phyloP scores from a whole-genome alignment of 148 eudicot species.

The Dysphania ambrosioides region DNA sequence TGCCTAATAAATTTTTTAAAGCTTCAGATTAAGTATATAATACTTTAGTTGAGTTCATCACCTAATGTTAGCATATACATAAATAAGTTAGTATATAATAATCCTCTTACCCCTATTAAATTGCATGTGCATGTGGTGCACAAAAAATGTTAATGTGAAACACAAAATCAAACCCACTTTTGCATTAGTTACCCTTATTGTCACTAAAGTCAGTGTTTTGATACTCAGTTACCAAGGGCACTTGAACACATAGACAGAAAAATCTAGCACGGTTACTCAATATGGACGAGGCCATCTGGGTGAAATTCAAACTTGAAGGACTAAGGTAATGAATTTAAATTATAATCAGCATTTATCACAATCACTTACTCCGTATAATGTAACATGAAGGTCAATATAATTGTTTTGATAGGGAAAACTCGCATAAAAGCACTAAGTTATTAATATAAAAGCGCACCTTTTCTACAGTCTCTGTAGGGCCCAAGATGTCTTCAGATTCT shows the following conservation, averaged over 20 bases:
- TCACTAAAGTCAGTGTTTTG: too few relatives aligned
- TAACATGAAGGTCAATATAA: too few relatives aligned
- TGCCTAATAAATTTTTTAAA: too few relatives aligned
- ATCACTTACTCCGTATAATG: too few relatives aligned
- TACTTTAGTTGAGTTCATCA: neutral
- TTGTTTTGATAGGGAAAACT: too few relatives aligned
- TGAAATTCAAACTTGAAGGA: neutral
- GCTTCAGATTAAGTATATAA: neutral
- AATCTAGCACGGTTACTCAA: too few relatives aligned
- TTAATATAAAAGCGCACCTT: constrained; percentile 28
- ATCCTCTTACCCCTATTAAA: neutral
- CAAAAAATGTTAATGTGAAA: neutral
- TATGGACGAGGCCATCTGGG: neutral
- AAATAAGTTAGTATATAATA: neutral
- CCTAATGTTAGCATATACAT: neutral
- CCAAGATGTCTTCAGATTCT: constrained; percentile 32
- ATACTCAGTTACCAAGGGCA: neutral
- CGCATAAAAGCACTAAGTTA: neutral
- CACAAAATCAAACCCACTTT: neutral
- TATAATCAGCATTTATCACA: neutral
- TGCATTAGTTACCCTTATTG: neutral
- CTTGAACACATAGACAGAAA: neutral
- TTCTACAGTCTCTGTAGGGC: constrained; percentile 19
- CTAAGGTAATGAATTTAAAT: neutral
- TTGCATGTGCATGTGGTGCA: neutral